Evolutionary conservation across 2,329 filamentous ascomycete genomes (phyloP).

Genomic region (Penicillium thymicola): DNA sequence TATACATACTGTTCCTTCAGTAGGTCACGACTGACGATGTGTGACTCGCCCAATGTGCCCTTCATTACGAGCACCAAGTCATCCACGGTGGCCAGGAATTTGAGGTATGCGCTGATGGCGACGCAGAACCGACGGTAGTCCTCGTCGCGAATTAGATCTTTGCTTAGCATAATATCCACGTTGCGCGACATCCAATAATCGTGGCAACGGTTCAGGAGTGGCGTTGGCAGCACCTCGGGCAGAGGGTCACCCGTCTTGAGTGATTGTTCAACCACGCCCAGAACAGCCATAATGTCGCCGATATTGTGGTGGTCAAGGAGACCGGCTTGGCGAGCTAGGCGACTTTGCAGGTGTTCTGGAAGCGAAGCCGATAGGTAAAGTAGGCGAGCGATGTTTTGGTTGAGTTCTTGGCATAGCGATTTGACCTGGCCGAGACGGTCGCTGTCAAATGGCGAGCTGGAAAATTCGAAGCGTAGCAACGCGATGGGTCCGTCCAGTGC

Average conservation of each 20-base stretch:
- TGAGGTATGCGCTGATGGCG: conserved; percentile 45
- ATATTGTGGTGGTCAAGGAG: conserved; percentile 46
- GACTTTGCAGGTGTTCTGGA: conserved; percentile 41
- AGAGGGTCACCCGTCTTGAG: conserved; percentile 49
- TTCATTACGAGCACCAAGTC: conserved; percentile 48
- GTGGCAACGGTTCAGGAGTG: conserved; percentile 41
- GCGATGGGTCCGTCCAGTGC: conserved; percentile 35
- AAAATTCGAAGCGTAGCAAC: conserved; percentile 40
- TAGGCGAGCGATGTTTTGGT: conserved; percentile 36
- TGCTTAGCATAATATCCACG: conserved; percentile 30
- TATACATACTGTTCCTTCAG: conserved; percentile 8
- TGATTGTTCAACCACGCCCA: conserved; percentile 48
- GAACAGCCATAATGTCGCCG: conserved; percentile 51
- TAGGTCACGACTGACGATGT: conserved; percentile 28
- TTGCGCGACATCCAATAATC: conserved; percentile 25
- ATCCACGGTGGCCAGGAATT: conserved; percentile 45
- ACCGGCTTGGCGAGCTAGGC: conserved; percentile 40
- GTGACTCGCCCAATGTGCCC: conserved; percentile 43
- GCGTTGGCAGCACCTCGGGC: conserved; percentile 49
- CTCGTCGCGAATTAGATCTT: conserved; percentile 39
- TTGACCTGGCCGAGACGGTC: conserved; percentile 32
- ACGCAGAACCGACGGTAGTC: conserved; percentile 49
- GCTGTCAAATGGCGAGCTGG: conserved; percentile 39
- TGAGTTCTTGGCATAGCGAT: conserved; percentile 31
- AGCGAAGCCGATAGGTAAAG: conserved; percentile 34